Percentiles rank a stretch among this genome's conserved stretches.
These are phyloP conservation scores for Teunomyces gatunensis DNA, from an alignment of 805 yeast genomes.

Conservation along the genomic window DNA sequence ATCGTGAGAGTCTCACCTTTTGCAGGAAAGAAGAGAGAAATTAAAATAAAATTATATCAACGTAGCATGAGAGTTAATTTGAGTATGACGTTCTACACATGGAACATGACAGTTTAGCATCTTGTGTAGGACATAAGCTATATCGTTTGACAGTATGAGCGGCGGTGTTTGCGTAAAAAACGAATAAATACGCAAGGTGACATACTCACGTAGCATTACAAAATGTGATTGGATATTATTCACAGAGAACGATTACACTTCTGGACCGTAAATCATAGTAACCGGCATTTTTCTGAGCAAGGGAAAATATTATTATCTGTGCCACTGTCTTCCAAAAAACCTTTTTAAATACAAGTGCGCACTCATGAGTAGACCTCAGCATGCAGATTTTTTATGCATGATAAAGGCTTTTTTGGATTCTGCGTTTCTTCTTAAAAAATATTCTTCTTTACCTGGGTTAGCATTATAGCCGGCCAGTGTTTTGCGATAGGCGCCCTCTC, in stretches of 20 bases:
- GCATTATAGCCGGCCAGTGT: background rate
- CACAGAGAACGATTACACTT: background rate
- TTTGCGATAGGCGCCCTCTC: background rate
- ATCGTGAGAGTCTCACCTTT: background rate
- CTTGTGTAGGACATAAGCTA: background rate
- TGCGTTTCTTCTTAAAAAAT: background rate
- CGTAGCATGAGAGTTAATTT: background rate
- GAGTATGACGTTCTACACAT: background rate
- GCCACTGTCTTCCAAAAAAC: constrained; percentile 1
- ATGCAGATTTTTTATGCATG: constrained; percentile 4
- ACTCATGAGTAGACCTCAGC: background rate
- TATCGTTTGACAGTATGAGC: background rate
- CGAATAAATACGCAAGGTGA: background rate
- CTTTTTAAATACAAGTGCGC: constrained; percentile 1
- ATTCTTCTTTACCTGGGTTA: background rate
- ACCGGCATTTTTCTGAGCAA: background rate
- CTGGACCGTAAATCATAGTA: background rate
- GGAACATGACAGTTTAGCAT: background rate
- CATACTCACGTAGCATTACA: background rate
- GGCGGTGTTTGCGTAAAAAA: background rate
- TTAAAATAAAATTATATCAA: background rate
- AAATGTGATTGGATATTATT: constrained; percentile 1
- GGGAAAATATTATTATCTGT: constrained; percentile 1
- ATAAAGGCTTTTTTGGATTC: background rate
- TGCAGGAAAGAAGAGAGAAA: background rate